Conservation (phyloP, 2,329 filamentous ascomycete species). For the Aspergillus bombycis region DNA sequence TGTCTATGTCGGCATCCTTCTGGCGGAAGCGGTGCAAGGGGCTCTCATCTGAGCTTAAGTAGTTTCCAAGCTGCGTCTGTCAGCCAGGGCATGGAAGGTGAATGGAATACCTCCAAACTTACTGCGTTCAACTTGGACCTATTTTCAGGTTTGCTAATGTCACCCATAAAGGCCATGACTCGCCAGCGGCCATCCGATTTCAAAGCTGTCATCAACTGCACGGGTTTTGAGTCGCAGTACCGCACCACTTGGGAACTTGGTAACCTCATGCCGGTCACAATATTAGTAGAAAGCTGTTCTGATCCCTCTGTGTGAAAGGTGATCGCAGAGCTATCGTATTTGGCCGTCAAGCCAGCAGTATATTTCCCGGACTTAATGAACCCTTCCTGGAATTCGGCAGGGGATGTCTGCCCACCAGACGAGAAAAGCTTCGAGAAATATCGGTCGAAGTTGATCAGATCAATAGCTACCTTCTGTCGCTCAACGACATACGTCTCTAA, state of each 20-base stretch:
- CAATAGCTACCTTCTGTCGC: conserved; percentile 55
- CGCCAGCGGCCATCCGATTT: conserved; percentile 58
- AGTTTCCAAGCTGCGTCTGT: conserved; percentile 42
- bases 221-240: conserved; percentile 61
- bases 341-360: conserved; percentile 62
- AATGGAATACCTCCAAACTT: conserved; percentile 13
- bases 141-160: conserved; percentile 37
- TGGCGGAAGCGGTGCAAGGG: conserved; percentile 51
- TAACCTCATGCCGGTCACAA: conserved; percentile 53
- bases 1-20: conserved; percentile 50
- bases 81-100: conserved; percentile 12
- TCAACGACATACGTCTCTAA: conserved; percentile 59
- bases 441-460: conserved; percentile 65
- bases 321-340: conserved; percentile 57
- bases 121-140: conserved; percentile 44
- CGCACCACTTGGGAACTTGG: conserved; percentile 62
- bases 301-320: conserved; percentile 41
- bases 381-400: conserved; percentile 57
- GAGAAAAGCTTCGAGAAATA: conserved; percentile 59
- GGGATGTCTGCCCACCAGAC: conserved; percentile 45
- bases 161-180: conserved; percentile 53
- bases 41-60: conserved; percentile 45
- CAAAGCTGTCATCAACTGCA: conserved; percentile 56
- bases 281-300: conserved; percentile 40
- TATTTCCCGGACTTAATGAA: conserved; percentile 62